Conservation (phyloP, 2,329 filamentous ascomycete species). For the Aspergillus pseudoterreus region DNA sequence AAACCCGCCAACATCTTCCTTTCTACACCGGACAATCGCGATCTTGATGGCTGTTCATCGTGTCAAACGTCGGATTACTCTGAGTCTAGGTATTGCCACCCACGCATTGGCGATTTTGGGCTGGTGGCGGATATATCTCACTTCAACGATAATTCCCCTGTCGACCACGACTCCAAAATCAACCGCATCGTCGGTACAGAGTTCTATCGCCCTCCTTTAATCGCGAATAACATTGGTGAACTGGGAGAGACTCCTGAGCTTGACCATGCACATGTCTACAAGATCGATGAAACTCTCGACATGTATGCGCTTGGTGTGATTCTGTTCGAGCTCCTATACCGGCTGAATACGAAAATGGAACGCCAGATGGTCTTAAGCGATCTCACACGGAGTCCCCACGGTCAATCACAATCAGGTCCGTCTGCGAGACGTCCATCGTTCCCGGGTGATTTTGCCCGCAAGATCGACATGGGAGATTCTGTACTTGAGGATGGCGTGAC, state of each 20-base stretch:
- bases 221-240: neutral
- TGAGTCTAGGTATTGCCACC: slow-evolving; percentile 46
- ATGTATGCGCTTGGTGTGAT: slow-evolving; percentile 61
- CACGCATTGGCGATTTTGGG: slow-evolving; percentile 67
- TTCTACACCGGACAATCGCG: slow-evolving; percentile 47
- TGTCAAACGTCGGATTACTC: slow-evolving; percentile 36
- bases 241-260: neutral
- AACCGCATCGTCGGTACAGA: slow-evolving; percentile 56
- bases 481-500: slow-evolving; percentile 21
- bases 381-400: slow-evolving; percentile 29
- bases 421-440: slow-evolving; percentile 20
- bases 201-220: slow-evolving; percentile 55
- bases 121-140: slow-evolving; percentile 56
- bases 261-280: slow-evolving; percentile 13
- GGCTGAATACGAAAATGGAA: slow-evolving; percentile 51
- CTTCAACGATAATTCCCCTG: slow-evolving; percentile 26
- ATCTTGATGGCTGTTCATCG: slow-evolving; percentile 43
- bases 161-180: slow-evolving; percentile 18
- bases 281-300: slow-evolving; percentile 53
- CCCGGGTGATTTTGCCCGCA: slow-evolving; percentile 36
- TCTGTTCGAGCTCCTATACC: slow-evolving; percentile 58
- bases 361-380: slow-evolving; percentile 41
- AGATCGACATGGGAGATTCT: slow-evolving; percentile 31
- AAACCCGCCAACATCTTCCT: slow-evolving; percentile 68
- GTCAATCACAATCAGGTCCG: neutral